Evolutionary conservation across 192 early-diverging fungal species (phyloP), one percentile per base, ranked within the genome.

Genomic region (Diversispora epigaea): DNA sequence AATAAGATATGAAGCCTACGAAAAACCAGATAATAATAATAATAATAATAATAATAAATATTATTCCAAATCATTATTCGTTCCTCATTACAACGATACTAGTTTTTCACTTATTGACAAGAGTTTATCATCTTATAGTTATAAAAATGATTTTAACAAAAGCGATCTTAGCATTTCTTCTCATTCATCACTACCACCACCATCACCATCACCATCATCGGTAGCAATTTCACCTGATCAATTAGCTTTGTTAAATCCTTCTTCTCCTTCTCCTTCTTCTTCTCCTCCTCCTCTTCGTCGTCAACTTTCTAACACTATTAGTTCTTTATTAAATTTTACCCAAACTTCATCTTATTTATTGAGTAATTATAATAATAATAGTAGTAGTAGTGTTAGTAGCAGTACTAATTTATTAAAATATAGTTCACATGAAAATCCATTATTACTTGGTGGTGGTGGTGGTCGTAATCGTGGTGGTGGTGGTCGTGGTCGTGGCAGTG

Each of bases 1-100:
- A 58, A 72, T 72, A n/a, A 54, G 70, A 43, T 72, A 72, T 56
- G 55, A 72, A 60, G 70, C 70, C 15, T 72, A 72, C n/a, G 70
- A 72, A n/a, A 72, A 72, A 56, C 70, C 70, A 11, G 21, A 9
- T 5, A 12, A 32, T 32, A 2, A 32, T 32, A 58, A 19, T 8
- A 54, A 9, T 5, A 12, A 32, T 32, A 2, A 32, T 32, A 58
- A 19, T 8, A 54, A 19, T 21, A 44, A 44, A 45, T 14, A 5
- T 40, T 9, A 7, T 44, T 14, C 5, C 9, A 64, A 43, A n/a
- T 41, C 12, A n/a, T 21, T 15, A 44, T 40, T 6, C 40, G n/a
- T 40, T 11, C 39, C 10, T n/a, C 25, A 64, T 6, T 64, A 10
- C 9, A 41, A 6, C 44, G 39, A 64, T 17, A 0, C 62, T n/a